Conservation (phyloP, 257 asterid species). For the Ligustrum vulgare region DNA sequence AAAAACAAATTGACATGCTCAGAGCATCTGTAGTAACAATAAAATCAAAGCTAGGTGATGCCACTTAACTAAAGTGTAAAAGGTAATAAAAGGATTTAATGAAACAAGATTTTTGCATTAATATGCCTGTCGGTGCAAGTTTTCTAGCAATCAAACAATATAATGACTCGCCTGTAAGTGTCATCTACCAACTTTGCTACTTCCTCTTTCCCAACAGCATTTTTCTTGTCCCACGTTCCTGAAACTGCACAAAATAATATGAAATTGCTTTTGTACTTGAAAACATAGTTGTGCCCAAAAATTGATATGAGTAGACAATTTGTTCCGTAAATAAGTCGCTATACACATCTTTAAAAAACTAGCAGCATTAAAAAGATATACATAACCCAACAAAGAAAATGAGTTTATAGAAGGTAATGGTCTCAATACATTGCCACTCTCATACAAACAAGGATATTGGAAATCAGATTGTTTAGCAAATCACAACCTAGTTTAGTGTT, state of each 20-base stretch:
- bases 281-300: not conserved
- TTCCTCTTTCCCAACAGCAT: slow-evolving; percentile 67
- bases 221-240: slow-evolving; percentile 77
- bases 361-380: not conserved
- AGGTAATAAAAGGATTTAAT: not conserved
- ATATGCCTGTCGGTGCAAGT: not conserved
- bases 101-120: not conserved
- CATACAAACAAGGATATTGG: not conserved
- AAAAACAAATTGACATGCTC: not conserved
- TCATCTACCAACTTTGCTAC: slow-evolving; percentile 88
- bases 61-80: not conserved
- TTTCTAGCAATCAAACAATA: slow-evolving; percentile 13
- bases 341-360: not conserved
- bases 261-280: slow-evolving; percentile 8
- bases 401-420: not conserved
- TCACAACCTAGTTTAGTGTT: not conserved
- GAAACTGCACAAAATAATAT: slow-evolving; percentile 45
- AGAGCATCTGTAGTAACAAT: not conserved
- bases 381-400: not conserved
- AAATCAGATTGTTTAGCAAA: not conserved
- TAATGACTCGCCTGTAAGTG: slow-evolving; percentile 65
- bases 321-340: not conserved
- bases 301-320: not conserved
- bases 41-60: not conserved
- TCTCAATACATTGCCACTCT: not conserved